Evolutionary conservation across 768 basidiomycete genomes (phyloP), one percentile per base, ranked within the genome.

Genomic region (Suillus placidus): DNA sequence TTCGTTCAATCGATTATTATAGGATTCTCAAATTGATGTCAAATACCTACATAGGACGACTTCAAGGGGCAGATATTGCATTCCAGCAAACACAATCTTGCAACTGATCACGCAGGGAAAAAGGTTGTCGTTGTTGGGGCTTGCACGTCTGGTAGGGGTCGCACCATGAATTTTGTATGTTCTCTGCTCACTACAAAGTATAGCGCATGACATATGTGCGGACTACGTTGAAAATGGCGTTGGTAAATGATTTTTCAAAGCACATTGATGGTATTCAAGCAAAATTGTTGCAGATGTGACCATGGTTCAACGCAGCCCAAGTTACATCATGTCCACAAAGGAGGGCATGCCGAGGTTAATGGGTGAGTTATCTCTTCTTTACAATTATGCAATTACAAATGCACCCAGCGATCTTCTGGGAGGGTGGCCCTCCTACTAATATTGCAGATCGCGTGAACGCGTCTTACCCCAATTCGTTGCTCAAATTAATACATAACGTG

Each of bases 51-150:
- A 13, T 65, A 87, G 84, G 83, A 86, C 26, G 79, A 77, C 6
- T 92, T 89, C 80, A 84, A 87, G 68, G 91, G 91, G 9, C 77
- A 84, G 60, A 74, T 87, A 4, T 68, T 87, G 18, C 91, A 93
- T 72, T 90, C 89, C 0, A 80, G 74, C 6, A 71, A 81, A 34
- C 86, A 91, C 73, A 80, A 82, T 47, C 78, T 73, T n/a, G 87
- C 88, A 0, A 75, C 78, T 13, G 86, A 87, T 47, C 87, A 87
- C 68, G 54, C 72, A 1, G 91, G 89, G 16, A 92, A 92, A 78
- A 92, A 88, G 71, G 89, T 91, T 0, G 80, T 88, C 4, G 85
- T 93, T 2, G 77, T 92, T 5, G 91, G 91, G 2, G 82, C 89
- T 16, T 86, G 86, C 61, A 89, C 88, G 13, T 88, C 86, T 2